These are phyloP conservation scores for Escallonia herrerae DNA, from an alignment of 129 eudicot genomes.

Conservation along the genomic window DNA sequence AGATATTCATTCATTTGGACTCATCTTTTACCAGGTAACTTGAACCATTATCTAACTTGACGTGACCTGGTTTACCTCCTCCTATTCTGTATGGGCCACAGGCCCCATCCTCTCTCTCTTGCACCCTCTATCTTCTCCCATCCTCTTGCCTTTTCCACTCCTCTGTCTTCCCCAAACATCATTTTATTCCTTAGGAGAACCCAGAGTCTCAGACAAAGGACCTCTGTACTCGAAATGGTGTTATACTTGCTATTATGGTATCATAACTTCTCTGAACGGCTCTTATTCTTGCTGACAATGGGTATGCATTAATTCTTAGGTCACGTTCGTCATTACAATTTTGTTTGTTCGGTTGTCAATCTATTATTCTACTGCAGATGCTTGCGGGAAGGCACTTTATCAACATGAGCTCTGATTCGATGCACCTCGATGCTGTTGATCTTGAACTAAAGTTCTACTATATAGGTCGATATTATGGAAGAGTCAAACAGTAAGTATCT, in stretches of 20 bases:
- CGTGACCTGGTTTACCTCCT: too few species aligned
- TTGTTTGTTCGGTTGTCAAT: not conserved
- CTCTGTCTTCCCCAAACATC: too few species aligned
- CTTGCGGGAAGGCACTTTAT: constrained; percentile 46
- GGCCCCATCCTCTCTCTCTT: too few species aligned
- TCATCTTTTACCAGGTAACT: constrained; percentile 52
- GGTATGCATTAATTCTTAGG: not conserved
- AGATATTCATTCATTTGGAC: constrained; percentile 52
- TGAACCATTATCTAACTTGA: too few species aligned
- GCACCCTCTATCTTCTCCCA: too few species aligned
- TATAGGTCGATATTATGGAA: constrained; percentile 38
- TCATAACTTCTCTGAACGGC: not conserved
- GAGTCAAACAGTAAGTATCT: constrained; percentile 50
- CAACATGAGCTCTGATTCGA: constrained; percentile 17
- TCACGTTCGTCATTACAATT: not conserved
- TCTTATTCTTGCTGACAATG: not conserved
- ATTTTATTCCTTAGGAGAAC: too few species aligned
- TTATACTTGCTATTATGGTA: not conserved
- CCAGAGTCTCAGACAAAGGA: not conserved
- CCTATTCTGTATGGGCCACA: too few species aligned
- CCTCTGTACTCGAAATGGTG: not conserved
- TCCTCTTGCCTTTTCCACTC: too few species aligned
- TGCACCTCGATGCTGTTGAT: constrained; percentile 26
- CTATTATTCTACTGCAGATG: constrained; percentile 30
- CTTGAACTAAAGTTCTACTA: constrained; percentile 30